These are phyloP conservation scores for Apiotrichum gamsii DNA, from an alignment of 1,284 basidiomycete genomes.

Conservation along the genomic window DNA sequence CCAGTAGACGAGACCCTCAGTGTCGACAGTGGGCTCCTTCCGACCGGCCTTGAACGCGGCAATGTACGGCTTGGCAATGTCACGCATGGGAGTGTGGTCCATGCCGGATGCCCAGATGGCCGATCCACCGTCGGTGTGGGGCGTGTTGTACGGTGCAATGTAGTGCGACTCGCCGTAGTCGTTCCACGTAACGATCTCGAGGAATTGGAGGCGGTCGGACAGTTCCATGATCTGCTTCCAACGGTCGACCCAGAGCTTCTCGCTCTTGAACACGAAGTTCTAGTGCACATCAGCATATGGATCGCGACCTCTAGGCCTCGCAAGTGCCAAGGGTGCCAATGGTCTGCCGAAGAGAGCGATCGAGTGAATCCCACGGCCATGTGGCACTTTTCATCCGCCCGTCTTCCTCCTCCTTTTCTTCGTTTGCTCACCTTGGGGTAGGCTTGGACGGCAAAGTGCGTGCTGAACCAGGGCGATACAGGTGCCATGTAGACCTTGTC, in stretches of 20 bases:
- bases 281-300: too few relatives aligned
- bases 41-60: constrained; percentile 41
- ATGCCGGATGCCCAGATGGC: constrained; percentile 39
- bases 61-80: constrained; percentile 45
- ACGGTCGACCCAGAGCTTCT: constrained; percentile 43
- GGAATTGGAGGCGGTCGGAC: constrained; percentile 23
- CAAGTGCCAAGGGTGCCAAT: too few relatives aligned
- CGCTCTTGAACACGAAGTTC: constrained; percentile 46
- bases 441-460: constrained; percentile 43
- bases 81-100: constrained; percentile 42
- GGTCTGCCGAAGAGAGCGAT: too few relatives aligned
- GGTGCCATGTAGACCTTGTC: constrained; percentile 45
- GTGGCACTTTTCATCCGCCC: too few relatives aligned
- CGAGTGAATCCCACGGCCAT: too few relatives aligned
- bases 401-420: too few relatives aligned
- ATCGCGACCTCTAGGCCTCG: too few relatives aligned
- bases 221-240: constrained; percentile 44
- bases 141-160: constrained; percentile 35
- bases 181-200: constrained; percentile 49
- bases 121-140: constrained; percentile 42
- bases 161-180: constrained; percentile 48
- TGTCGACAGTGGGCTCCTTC: constrained; percentile 26
- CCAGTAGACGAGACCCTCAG: constrained; percentile 44
- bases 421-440: too few relatives aligned
- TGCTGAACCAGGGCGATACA: constrained; percentile 46